phyloP scores from a whole-genome alignment of 176 grass and related monocot species.

The Alopecurus myosuroides region DNA sequence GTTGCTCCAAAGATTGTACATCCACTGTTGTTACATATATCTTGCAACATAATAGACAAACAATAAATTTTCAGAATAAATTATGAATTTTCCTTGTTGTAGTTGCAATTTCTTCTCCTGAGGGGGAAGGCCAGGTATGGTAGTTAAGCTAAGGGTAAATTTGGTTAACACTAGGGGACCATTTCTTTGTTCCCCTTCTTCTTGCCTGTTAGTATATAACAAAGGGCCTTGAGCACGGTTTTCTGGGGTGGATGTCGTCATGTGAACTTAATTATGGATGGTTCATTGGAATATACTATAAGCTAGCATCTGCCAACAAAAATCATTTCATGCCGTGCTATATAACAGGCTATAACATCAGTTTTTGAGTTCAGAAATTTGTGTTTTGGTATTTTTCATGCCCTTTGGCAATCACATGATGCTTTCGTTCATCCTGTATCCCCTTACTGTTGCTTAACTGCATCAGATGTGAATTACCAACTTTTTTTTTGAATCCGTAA shows the following conservation, averaged over 20 bases:
- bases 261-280: neutral
- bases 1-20: neutral
- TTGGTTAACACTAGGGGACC: neutral
- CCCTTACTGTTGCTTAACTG: neutral
- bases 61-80: neutral
- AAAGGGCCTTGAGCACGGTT: neutral
- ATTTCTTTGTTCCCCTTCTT: neutral
- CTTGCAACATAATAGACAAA: neutral
- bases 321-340: neutral
- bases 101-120: neutral
- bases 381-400: neutral
- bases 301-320: neutral
- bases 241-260: neutral
- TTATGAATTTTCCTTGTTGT: neutral
- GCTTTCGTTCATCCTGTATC: neutral
- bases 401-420: neutral
- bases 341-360: neutral
- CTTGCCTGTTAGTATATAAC: constrained; percentile 2
- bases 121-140: neutral
- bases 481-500: neutral
- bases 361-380: neutral
- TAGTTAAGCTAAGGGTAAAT: constrained; percentile 3
- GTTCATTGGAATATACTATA: neutral
- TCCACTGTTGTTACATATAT: neutral
- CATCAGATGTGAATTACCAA: neutral